These are phyloP conservation scores for Phytopythium mirpurense DNA, from an alignment of 352 stramenopile genomes.

Conservation along the genomic window DNA sequence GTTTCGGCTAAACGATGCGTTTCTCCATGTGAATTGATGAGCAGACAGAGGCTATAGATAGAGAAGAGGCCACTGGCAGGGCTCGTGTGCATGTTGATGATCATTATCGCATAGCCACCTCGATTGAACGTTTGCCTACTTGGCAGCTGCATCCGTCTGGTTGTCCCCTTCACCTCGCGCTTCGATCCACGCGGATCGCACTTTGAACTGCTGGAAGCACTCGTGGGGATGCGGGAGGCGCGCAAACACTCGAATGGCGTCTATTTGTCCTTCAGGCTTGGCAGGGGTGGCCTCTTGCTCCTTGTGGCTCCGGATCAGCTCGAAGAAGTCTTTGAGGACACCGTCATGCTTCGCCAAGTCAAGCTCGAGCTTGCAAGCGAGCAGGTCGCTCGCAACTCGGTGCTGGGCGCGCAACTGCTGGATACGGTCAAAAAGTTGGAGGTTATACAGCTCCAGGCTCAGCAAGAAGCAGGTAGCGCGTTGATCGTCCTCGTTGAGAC, in stretches of 20 bases:
- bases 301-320: slow-evolving; percentile 1
- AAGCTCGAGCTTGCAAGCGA: slow-evolving; percentile 23
- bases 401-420: slow-evolving; percentile 15
- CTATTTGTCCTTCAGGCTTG: background rate
- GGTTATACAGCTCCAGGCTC: slow-evolving; percentile 43
- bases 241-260: slow-evolving; percentile 15
- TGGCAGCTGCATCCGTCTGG: too few species aligned
- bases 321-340: slow-evolving; percentile 34
- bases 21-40: too few species aligned
- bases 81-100: background rate
- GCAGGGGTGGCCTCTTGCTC: background rate
- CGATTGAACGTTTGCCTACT: too few species aligned
- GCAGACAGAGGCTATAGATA: background rate
- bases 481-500: slow-evolving; percentile 8
- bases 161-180: background rate
- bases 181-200: slow-evolving; percentile 39
- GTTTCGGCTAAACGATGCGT: too few species aligned
- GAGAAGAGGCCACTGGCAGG: background rate
- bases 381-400: slow-evolving; percentile 9
- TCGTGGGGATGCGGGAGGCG: slow-evolving; percentile 45
- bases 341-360: slow-evolving; percentile 49
- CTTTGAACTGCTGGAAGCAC: slow-evolving; percentile 37
- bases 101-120: too few species aligned
- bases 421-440: slow-evolving; percentile 38
- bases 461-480: slow-evolving; percentile 41